A percentile compares a stretch with the other conserved stretches of the same genome.
phyloP scores from a whole-genome alignment of 495 filamentous ascomycete genomes.

The Aspergillus steynii region DNA sequence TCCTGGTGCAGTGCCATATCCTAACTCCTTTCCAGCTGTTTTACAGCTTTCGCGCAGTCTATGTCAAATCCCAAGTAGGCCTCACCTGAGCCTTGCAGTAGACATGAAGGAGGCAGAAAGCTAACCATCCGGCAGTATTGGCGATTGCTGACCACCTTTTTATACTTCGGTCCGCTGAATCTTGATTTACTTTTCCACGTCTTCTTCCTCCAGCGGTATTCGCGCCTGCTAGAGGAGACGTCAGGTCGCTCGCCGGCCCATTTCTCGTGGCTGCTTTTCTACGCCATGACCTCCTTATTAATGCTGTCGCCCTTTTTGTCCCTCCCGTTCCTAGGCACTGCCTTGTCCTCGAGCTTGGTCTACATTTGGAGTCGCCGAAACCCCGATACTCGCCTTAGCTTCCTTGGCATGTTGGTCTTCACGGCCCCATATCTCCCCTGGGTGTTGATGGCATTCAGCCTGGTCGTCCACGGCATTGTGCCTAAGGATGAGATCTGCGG shows the following conservation, averaged over 20 bases:
- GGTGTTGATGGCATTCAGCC: constrained; percentile 89
- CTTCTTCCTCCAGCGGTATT: constrained; percentile 97
- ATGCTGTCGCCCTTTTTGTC: constrained; percentile 76
- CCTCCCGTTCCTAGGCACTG: constrained; percentile 88
- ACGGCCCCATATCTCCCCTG: constrained; percentile 93
- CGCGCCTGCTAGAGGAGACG: constrained; percentile 90
- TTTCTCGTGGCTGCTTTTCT: constrained; percentile 91
- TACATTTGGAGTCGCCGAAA: constrained; percentile 98
- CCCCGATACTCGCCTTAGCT: constrained; percentile 86
- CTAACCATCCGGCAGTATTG: constrained; percentile 68
- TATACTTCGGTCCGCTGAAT: constrained; percentile 93
- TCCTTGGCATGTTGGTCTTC: constrained; percentile 87
- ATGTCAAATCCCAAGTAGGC: constrained; percentile 79
- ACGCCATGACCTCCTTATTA: constrained; percentile 75
- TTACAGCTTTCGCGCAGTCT: constrained; percentile 92
- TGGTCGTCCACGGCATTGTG: constrained; percentile 79
- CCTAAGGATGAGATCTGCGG: constrained; percentile 97
- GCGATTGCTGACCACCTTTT: constrained; percentile 90
- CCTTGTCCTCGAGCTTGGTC: constrained; percentile 86
- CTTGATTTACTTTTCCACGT: constrained; percentile 97
- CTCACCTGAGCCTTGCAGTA: background rate
- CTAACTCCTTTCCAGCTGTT: constrained; percentile 92
- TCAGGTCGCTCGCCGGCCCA: constrained; percentile 86
- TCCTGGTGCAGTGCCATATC: constrained; percentile 89
- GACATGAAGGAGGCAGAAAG: constrained; percentile 1